Conservation (phyloP, 805 yeast genomes). For the Zygotorulaspora florentina region DNA sequence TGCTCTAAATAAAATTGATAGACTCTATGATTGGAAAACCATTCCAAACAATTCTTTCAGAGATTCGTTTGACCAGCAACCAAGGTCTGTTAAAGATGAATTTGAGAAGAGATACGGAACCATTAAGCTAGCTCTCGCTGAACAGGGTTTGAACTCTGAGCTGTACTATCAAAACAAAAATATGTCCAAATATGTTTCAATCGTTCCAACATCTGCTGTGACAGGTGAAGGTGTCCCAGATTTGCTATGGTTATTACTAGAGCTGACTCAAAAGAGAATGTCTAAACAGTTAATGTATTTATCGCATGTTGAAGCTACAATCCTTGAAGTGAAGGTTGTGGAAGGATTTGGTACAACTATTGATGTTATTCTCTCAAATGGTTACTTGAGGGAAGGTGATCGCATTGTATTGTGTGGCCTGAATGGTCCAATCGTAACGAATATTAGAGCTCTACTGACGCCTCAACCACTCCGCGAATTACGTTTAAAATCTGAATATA, state of each 20-base stretch:
- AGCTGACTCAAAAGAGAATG: constrained; percentile 97
- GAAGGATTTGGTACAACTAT: constrained; percentile 99
- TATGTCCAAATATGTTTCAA: constrained; percentile 87
- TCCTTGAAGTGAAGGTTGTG: constrained; percentile 93
- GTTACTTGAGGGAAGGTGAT: constrained; percentile 92
- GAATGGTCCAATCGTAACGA: constrained; percentile 97
- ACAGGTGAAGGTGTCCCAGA: constrained; percentile 99
- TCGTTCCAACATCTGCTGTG: constrained; percentile 97
- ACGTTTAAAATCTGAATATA: constrained; percentile 93
- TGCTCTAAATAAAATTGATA: constrained; percentile 95
- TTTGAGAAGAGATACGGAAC: constrained; percentile 81
- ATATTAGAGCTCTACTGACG: constrained; percentile 89
- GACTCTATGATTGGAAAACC: constrained; percentile 91
- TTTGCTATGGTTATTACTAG: constrained; percentile 89
- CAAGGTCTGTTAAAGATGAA: constrained; percentile 82
- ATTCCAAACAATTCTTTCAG: constrained; percentile 93
- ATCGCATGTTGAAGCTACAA: constrained; percentile 86
- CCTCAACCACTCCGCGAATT: constrained; percentile 97
- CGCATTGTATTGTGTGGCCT: constrained; percentile 93
- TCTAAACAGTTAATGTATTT: constrained; percentile 96
- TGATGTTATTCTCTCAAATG: constrained; percentile 96
- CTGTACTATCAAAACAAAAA: constrained; percentile 93
- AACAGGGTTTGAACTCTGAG: constrained; percentile 97
- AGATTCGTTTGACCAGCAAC: constrained; percentile 82
- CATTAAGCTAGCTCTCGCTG: constrained; percentile 88